phyloP scores from a whole-genome alignment of 1,284 basidiomycete species.

The Cutaneotrichosporon daszewskae region DNA sequence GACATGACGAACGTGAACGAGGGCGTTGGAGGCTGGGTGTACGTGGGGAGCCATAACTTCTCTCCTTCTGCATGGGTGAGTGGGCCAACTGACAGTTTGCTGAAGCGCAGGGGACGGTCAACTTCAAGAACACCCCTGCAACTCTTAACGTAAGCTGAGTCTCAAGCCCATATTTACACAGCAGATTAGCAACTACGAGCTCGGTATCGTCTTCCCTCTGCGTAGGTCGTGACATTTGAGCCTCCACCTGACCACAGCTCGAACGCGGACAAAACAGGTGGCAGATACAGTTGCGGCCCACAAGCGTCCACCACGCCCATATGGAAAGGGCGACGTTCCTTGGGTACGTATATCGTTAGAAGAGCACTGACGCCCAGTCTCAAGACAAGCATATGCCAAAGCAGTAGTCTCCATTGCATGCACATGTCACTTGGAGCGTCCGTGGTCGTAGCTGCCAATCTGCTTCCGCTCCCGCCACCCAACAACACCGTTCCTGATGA shows the following conservation, averaged over 20 bases:
- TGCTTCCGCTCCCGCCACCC: too few relatives aligned
- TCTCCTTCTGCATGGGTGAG: conserved; percentile 42
- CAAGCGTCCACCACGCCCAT: conserved; percentile 35
- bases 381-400: conserved; percentile 10
- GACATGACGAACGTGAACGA: conserved; percentile 14
- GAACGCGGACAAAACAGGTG: too few relatives aligned
- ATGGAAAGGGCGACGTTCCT: conserved; percentile 30
- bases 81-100: not conserved
- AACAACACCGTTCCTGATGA: not conserved
- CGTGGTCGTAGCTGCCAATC: not conserved
- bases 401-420: not conserved
- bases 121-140: conserved; percentile 32
- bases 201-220: conserved; percentile 45
- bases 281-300: conserved; percentile 40
- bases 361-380: conserved; percentile 5
- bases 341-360: conserved; percentile 29
- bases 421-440: not conserved
- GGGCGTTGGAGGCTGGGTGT: conserved; percentile 40
- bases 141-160: conserved; percentile 18
- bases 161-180: not conserved
- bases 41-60: conserved; percentile 45
- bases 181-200: conserved; percentile 40
- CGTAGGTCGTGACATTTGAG: conserved; percentile 18
- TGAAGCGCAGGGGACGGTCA: conserved; percentile 31
- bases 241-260: conserved; percentile 18